Percentiles rank a stretch among this genome's conserved stretches.
phyloP scores from a whole-genome alignment of 345 rosid genomes.

The Erodium maritimum region DNA sequence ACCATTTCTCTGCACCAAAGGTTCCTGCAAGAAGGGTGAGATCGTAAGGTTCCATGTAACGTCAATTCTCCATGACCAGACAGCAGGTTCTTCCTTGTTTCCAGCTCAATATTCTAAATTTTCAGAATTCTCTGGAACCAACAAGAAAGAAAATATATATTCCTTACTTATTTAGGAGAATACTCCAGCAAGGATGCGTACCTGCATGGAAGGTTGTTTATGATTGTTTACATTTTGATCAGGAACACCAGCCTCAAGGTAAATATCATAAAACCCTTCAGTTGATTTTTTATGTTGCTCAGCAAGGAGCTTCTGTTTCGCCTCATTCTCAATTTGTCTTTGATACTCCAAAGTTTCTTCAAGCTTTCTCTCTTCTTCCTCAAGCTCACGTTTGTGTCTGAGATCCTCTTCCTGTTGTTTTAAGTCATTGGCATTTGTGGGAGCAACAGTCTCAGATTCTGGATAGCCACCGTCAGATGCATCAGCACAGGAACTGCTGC shows the following conservation, averaged over 20 bases:
- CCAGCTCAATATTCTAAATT: constrained; percentile 4
- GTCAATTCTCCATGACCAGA: constrained; percentile 4
- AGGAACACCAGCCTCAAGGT: constrained; percentile 21
- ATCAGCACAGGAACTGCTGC: constrained; percentile 47
- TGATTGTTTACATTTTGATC: constrained; percentile 17
- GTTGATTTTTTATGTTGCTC: constrained; percentile 57
- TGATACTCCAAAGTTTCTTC: constrained; percentile 80
- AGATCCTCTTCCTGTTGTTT: constrained; percentile 66
- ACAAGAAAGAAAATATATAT: not conserved
- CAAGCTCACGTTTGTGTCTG: constrained; percentile 64
- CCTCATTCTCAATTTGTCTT: constrained; percentile 81
- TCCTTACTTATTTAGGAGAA: not conserved
- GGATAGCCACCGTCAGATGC: constrained; percentile 39
- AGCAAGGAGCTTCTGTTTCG: constrained; percentile 74
- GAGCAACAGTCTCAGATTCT: constrained; percentile 31
- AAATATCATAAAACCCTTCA: constrained; percentile 19
- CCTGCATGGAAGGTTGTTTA: constrained; percentile 12
- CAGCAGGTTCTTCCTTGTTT: constrained; percentile 1
- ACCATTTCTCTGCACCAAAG: constrained; percentile 20
- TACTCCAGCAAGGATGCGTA: constrained; percentile 12
- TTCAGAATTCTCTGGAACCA: no score
- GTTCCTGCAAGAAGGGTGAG: constrained; percentile 29
- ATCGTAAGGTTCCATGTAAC: not conserved
- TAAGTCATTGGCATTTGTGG: constrained; percentile 30
- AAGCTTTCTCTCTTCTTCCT: constrained; percentile 84